Evolutionary conservation across 306 rosid species (phyloP).

Genomic region (Trifolium dubium): DNA sequence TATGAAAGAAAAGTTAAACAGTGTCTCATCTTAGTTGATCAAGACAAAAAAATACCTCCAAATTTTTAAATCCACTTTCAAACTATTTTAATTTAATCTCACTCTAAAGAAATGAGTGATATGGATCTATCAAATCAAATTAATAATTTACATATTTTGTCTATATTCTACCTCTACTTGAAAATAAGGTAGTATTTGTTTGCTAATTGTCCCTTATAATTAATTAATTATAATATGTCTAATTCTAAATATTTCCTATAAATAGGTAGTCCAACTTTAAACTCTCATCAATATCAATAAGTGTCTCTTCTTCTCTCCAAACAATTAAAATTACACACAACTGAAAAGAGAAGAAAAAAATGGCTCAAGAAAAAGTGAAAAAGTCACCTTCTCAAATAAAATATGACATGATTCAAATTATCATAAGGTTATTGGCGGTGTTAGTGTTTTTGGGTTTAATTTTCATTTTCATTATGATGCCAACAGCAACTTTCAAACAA

Average conservation of each 20-base stretch:
- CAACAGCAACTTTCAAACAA: constrained; percentile 49
- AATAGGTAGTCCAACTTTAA: constrained; percentile 22
- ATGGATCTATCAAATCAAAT: neutral
- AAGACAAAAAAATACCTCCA: neutral
- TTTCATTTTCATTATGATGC: constrained; percentile 59
- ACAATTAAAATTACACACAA: neutral
- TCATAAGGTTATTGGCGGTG: constrained; percentile 48
- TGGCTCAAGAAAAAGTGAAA: constrained; percentile 39
- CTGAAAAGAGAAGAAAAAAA: constrained; percentile 6
- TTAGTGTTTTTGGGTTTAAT: constrained; percentile 54
- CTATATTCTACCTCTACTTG: neutral
- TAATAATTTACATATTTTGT: neutral
- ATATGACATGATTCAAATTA: constrained; percentile 32
- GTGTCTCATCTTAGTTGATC: neutral
- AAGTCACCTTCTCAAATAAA: constrained; percentile 43
- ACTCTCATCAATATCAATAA: neutral
- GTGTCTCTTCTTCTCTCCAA: constrained; percentile 11
- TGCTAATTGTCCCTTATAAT: neutral
- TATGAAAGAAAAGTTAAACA: too few species aligned
- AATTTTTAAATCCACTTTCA: neutral
- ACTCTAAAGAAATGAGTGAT: neutral
- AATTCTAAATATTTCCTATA: constrained; percentile 40
- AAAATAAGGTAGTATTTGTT: neutral
- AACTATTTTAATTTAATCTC: neutral
- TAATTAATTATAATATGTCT: neutral